Percentiles rank a stretch among this genome's conserved stretches.
These are phyloP conservation scores for Pichia sp. DNA, from an alignment of 1,139 yeast species.

Conservation along the genomic window DNA sequence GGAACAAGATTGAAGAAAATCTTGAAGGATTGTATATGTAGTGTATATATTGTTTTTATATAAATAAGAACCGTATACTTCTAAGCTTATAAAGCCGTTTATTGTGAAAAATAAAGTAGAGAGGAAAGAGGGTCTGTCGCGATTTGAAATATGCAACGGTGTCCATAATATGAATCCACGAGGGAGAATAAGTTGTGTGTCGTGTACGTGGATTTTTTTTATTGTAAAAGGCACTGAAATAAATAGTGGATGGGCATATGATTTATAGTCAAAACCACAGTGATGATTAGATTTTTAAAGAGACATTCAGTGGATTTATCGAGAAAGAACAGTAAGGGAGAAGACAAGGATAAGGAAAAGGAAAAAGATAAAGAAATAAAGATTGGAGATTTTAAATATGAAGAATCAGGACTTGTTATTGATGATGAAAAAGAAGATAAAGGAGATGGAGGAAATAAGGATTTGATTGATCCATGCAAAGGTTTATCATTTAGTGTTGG, in stretches of 20 bases:
- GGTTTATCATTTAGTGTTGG: slow-evolving; percentile 64
- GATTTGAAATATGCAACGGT: no score
- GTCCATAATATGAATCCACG: no score
- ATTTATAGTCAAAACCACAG: no score
- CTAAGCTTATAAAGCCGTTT: no score
- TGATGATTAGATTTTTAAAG: slow-evolving; percentile 19
- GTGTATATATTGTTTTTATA: slow-evolving; percentile 4
- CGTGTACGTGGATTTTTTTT: no score
- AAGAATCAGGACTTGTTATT: not conserved
- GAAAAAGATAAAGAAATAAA: not conserved
- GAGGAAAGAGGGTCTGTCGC: no score
- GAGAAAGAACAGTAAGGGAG: slow-evolving; percentile 6
- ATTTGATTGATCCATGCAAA: slow-evolving; percentile 25
- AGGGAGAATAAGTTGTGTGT: no score
- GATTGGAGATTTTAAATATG: not conserved
- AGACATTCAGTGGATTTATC: slow-evolving; percentile 19
- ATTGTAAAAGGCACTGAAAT: no score
- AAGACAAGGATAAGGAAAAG: slow-evolving; percentile 5
- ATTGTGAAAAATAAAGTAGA: no score
- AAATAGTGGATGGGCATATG: no score
- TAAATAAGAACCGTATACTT: not conserved
- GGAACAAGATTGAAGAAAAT: slow-evolving; percentile 95
- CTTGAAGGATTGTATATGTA: slow-evolving; percentile 90
- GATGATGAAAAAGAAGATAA: not conserved
- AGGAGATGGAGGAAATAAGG: not conserved